Evolutionary conservation across 441 rosid species (phyloP), one percentile per base, ranked within the genome.

Genomic region (Corymbia calophylla): DNA sequence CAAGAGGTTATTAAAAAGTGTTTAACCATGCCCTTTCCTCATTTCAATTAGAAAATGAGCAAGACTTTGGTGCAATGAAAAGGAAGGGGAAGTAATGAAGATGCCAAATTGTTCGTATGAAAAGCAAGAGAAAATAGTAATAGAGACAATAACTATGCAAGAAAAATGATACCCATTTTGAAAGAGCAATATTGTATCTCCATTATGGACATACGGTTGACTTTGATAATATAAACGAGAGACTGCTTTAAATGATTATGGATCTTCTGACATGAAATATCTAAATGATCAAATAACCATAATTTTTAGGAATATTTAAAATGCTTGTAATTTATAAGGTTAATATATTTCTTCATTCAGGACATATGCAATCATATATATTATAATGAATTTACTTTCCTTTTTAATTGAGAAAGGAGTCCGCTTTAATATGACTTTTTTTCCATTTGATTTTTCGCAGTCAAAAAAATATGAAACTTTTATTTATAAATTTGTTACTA

Each of bases 381-480:
- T 8, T 1, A 66, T 16, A 35, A 66, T 31, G 8, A 31, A 31
- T 31, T 66, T 18, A 16, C 77, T 16, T 15, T 66, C 18, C 18
- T 66, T 31, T 31, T 16, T 31, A 32, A 32, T 32, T 14, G 47
- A 68, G 25, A 39, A 68, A 68, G 32, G 23, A 39, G 16, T 8
- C 5, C 9, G 1, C 2, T 6, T 0, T 62, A 29, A 62, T 29
- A 7, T 6, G 68, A 1, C 4, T 68, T 73, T 21, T 35, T 70
- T 35, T 32, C 8, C 29, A 3, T 6, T 23, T 39, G 84, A 21
- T 73, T 73, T 73, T 73, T 11, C 3, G 17, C 11, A 19, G 27
- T 12, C 29, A 10, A 73, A 7, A 29, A 73, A 73, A 21, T 3
- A 8, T 39, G n/a, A 9, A 1, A 35, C 10, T 70, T 21, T 70